Base-by-base conservation (phyloP, 78 protist species). In the Cavenderia fasciculata region DNA sequence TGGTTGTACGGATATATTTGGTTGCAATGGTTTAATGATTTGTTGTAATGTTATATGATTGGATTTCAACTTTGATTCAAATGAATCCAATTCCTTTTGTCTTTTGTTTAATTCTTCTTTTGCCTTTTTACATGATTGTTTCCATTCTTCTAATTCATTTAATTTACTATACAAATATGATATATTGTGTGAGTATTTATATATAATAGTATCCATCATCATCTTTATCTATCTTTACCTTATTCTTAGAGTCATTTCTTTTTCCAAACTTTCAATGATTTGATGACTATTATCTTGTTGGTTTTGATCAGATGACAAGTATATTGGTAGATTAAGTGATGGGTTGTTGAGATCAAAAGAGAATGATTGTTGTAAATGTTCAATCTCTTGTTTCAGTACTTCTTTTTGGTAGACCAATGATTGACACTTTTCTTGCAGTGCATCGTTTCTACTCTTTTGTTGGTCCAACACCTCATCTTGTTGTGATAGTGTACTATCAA, bases 191-290 rank as follows among this genome's bases (percentile, higher is more conserved):
- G 4, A 2, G 16, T 1, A 21, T 8, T 33, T 0, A 29, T 69
- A 34, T 47, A 27, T 14, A 29, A 43, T 46, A 18, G 18, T 4
- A 14, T 49, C 41, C 27, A 47, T 38, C 51, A n/a, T 43, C 10
- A 47, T 29, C 1, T 3, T 19, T n/a, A 47, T 19, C n/a, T 6
- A 19, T 52, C 33, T 1, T 36, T 52, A 72, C 79, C 49, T 12
- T 33, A 52, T 23, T 72, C 79, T 49, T 54, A 52, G 62, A 72
- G 49, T 36, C 41, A 61, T 61, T 68, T 79, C 89, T 77, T 77
- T 68, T 56, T 79, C 89, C n/a, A 79, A 52, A 49, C 89, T 46
- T 43, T 68, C 68, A 29, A 79, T 68, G 10, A 23, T 16, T 72
- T 72, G 62, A 23, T 34, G 33, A 52, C 52, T 65, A 27, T 34